Base-by-base conservation (phyloP, 2,329 filamentous ascomycete genomes). In the Fusarium armeniacum region DNA sequence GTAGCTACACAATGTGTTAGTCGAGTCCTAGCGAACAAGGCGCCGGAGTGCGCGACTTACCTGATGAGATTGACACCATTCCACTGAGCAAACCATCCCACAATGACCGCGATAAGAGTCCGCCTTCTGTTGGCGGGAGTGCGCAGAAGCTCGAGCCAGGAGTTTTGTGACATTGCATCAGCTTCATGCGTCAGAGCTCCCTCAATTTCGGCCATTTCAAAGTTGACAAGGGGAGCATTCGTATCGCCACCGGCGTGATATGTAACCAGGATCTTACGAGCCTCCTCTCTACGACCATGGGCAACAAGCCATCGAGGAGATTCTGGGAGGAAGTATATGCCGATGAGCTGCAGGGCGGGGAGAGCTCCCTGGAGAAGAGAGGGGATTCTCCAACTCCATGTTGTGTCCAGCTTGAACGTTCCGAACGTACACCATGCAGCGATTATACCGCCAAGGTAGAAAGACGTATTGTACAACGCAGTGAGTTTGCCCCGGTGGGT, bases 231-330 rank as follows among this genome's bases (percentile, higher is more conserved):
- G 1, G 80, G 78, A 15, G 82, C 78, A 16, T 76, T 62, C 0
- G 72, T 62, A 45, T 84, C 79, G 2, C 81, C 81, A 20, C 82
- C 82, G 1, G 81, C 78, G 41, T 83, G 82, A 43, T 82, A 83
- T 5, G 76, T 77, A 6, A 72, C 76, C 3, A 84, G 75, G 11
- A 83, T 78, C 15, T 76, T 74, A 32, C 74, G 75, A 6, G 82
- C 80, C 30, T 82, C 76, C 36, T 76, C 76, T 24, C 75, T 65
- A 26, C 76, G 76, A 30, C 77, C 78, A 24, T 72, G 72, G 18
- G 78, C 77, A 28, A 80, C 69, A 9, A 81, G 77, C 61, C 70
- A 78, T 61, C 65, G 62, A 4, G 76, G 76, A 0, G 72, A 76
- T 13, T 78, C 76, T 4, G 76, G 76, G 2, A 78, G 46, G 13